phyloP scores from a whole-genome alignment of 164 flowering plant species.

The grape (Vitis vinifera) region ASM3070453v1 NC_081819.1:20571501-20572000 shows the following conservation, averaged over 20 bases:
- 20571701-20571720: background rate
- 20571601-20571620: too few species aligned
- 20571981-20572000: background rate
- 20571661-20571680: background rate
- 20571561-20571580: too few species aligned
- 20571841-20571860: background rate
- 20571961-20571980: background rate
- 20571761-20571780: background rate
- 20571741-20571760: background rate
- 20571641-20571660: background rate
- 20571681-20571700: too few species aligned
- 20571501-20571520: too few species aligned
- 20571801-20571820: background rate
- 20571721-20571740: constrained; percentile 1
- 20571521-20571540: too few species aligned
- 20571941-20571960: background rate
- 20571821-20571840: background rate
- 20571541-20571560: too few species aligned
- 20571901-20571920: background rate
- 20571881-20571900: background rate
- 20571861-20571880: background rate
- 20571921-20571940: background rate
- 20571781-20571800: background rate
- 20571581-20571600: too few species aligned
- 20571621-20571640: background rate